A percentile compares a stretch with the other conserved stretches of the same genome.
These are phyloP conservation scores for Epichloe hybrida DNA, from an alignment of 2,329 filamentous ascomycete species.

Conservation along the genomic window DNA sequence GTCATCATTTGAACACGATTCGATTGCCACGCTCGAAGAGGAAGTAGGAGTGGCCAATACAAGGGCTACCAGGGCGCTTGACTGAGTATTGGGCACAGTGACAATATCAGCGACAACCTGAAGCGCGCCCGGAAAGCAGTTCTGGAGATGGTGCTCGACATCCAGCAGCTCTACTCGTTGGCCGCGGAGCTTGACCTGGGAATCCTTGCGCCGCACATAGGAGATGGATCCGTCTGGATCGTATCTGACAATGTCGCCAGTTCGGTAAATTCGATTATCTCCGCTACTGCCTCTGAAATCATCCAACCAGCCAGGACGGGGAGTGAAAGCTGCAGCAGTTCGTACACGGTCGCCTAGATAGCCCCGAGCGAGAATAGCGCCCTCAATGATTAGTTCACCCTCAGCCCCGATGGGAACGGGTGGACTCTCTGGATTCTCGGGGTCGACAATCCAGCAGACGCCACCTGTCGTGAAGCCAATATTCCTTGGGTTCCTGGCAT, in stretches of 20 bases:
- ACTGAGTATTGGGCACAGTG: background rate
- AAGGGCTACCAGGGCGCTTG: background rate
- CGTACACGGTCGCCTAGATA: conserved; percentile 28
- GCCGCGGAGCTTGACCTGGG: background rate
- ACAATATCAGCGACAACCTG: background rate
- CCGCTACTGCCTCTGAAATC: background rate
- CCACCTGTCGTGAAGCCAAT: conserved; percentile 7
- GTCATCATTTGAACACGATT: no score
- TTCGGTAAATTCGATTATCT: background rate
- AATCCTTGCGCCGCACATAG: background rate
- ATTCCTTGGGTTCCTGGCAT: conserved; percentile 14
- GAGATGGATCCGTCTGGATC: background rate
- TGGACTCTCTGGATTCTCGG: conserved; percentile 9
- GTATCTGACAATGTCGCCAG: background rate
- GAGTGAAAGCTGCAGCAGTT: conserved; percentile 15
- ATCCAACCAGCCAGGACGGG: conserved; percentile 2
- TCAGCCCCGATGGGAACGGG: conserved; percentile 12
- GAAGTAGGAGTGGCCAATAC: background rate
- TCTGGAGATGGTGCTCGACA: background rate
- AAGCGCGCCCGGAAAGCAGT: background rate
- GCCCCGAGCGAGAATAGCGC: conserved; percentile 33
- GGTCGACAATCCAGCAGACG: conserved; percentile 13
- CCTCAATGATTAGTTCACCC: conserved; percentile 24
- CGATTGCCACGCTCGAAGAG: no score
- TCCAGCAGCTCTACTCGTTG: background rate